These are phyloP conservation scores for Ustilago esculenta DNA, from an alignment of 1,284 basidiomycete genomes.

Conservation along the genomic window DNA sequence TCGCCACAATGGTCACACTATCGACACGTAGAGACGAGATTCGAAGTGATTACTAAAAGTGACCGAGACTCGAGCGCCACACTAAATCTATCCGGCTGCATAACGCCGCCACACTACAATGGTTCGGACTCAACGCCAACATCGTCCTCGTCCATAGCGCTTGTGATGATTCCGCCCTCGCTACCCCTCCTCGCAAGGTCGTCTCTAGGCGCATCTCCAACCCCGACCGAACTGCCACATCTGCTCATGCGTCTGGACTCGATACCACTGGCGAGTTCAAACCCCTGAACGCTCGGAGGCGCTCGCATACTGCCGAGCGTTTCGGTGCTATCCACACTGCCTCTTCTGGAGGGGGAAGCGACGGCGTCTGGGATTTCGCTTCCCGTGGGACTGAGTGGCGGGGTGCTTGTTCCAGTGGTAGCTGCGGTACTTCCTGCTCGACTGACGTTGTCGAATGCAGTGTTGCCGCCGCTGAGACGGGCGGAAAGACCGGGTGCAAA, in stretches of 20 bases:
- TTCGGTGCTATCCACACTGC: conserved; percentile 46
- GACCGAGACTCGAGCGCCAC: no score
- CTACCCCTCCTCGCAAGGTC: conserved; percentile 16
- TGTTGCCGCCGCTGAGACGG: conserved; percentile 22
- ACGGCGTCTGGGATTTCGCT: conserved; percentile 47
- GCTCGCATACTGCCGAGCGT: conserved; percentile 47
- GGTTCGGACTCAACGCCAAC: conserved; percentile 3
- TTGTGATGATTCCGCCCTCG: conserved; percentile 20
- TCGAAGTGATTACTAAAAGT: no score
- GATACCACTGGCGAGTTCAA: conserved; percentile 34
- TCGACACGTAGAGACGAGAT: no score
- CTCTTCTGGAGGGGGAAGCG: conserved; percentile 34
- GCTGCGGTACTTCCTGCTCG: conserved; percentile 59
- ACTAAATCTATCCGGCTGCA: no score
- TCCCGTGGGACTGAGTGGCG: conserved; percentile 39
- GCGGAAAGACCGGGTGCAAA: conserved; percentile 44
- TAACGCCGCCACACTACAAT: background rate
- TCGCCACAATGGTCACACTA: no score
- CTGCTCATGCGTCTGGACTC: conserved; percentile 45
- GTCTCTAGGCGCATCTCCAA: background rate
- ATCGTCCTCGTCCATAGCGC: conserved; percentile 45
- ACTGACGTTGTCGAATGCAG: conserved; percentile 34
- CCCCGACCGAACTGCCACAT: conserved; percentile 38
- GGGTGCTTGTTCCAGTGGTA: conserved; percentile 51
- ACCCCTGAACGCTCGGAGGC: conserved; percentile 44